phyloP scores from a whole-genome alignment of 495 filamentous ascomycete species.

The Annulohypoxylon bovei region DNA sequence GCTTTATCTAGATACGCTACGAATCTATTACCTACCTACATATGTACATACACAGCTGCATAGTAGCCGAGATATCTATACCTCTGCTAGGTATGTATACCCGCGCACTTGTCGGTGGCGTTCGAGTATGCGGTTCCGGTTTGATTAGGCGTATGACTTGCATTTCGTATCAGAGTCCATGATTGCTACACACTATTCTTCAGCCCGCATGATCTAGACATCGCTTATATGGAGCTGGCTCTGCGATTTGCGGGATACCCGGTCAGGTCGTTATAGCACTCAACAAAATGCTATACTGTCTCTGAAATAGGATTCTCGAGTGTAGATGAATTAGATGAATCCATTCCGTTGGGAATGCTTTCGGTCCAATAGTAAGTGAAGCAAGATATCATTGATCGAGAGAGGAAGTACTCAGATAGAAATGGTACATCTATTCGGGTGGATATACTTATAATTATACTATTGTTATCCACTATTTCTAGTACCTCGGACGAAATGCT shows the following conservation, averaged over 20 bases:
- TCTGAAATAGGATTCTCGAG: neutral
- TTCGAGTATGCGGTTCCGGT: neutral
- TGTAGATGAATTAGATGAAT: constrained; percentile 6
- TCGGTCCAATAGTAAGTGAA: constrained; percentile 4
- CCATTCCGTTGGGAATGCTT: constrained; percentile 17
- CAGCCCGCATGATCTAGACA: constrained; percentile 12
- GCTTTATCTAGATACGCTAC: neutral
- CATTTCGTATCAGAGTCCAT: constrained; percentile 12
- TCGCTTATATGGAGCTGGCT: neutral
- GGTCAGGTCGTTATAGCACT: constrained; percentile 5
- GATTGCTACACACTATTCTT: constrained; percentile 6
- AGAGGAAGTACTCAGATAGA: neutral
- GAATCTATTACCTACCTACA: neutral
- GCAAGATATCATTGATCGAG: neutral
- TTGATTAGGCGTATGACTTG: constrained; percentile 10
- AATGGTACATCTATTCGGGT: neutral
- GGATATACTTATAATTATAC: neutral
- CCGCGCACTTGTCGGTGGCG: neutral
- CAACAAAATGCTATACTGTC: constrained; percentile 12
- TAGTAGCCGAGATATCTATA: neutral
- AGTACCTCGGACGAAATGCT: constrained; percentile 10
- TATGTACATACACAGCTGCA: neutral
- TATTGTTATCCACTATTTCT: neutral
- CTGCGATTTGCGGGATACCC: neutral
- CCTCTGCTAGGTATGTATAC: too few relatives aligned